These are phyloP conservation scores for Aspergillus sergii DNA, from an alignment of 2,329 filamentous ascomycete genomes.

Conservation along the genomic window DNA sequence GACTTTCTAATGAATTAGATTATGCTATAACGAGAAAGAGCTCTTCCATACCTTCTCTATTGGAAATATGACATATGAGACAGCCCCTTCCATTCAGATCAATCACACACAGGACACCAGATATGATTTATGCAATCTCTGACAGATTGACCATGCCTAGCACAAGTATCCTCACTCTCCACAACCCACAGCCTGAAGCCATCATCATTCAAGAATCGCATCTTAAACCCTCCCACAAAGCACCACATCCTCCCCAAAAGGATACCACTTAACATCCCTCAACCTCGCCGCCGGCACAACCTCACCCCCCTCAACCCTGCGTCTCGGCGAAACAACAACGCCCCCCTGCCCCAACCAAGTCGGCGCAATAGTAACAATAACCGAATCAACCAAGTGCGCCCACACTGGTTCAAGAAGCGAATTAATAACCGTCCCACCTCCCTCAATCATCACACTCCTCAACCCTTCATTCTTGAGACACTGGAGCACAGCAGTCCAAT, in stretches of 20 bases:
- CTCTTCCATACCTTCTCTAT: too few relatives aligned
- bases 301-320: constrained; percentile 53
- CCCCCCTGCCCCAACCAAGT: constrained; percentile 82
- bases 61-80: too few relatives aligned
- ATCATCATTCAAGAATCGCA: not conserved
- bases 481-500: constrained; percentile 65
- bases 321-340: constrained; percentile 72
- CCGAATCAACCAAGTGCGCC: constrained; percentile 65
- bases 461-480: constrained; percentile 61
- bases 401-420: constrained; percentile 64
- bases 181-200: too few relatives aligned
- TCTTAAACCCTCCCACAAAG: constrained; percentile 66
- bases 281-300: constrained; percentile 63
- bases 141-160: too few relatives aligned
- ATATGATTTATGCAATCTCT: too few relatives aligned
- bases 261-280: constrained; percentile 69
- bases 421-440: constrained; percentile 80
- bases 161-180: too few relatives aligned
- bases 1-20: too few relatives aligned
- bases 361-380: constrained; percentile 86
- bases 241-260: constrained; percentile 78
- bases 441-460: constrained; percentile 85
- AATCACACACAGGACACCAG: too few relatives aligned
- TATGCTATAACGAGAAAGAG: too few relatives aligned
- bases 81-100: too few relatives aligned